Percentiles rank a stretch among this genome's conserved stretches.
These are phyloP conservation scores for Taphrina betulina DNA, from an alignment of 1,139 yeast species.

Conservation along the genomic window DNA sequence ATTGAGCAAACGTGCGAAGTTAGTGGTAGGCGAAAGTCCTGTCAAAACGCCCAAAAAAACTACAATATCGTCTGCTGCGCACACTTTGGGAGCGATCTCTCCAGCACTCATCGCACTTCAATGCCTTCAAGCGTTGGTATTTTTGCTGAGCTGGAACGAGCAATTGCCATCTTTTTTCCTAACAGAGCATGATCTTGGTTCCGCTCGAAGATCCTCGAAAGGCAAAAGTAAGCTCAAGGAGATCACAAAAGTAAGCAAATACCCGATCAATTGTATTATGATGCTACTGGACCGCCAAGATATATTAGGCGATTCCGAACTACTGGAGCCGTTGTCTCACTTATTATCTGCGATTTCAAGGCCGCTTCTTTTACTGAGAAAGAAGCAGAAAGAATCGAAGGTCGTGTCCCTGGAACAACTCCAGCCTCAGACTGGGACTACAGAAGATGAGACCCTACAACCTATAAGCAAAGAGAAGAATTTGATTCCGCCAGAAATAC, in stretches of 20 bases:
- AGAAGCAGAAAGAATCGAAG: slow-evolving; percentile 2
- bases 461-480: slow-evolving; percentile 30
- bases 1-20: slow-evolving; percentile 47
- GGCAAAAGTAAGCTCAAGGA: slow-evolving; percentile 47
- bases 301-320: slow-evolving; percentile 67
- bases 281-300: slow-evolving; percentile 61
- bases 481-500: slow-evolving; percentile 63
- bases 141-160: slow-evolving; percentile 64
- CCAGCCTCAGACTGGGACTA: slow-evolving; percentile 18
- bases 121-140: slow-evolving; percentile 71
- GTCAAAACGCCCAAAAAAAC: slow-evolving; percentile 35
- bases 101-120: slow-evolving; percentile 74
- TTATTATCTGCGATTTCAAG: slow-evolving; percentile 74
- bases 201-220: slow-evolving; percentile 49
- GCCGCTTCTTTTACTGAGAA: slow-evolving; percentile 51
- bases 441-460: too few species aligned
- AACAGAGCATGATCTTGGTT: slow-evolving; percentile 67
- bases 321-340: slow-evolving; percentile 74
- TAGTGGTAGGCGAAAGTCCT: slow-evolving; percentile 31
- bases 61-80: slow-evolving; percentile 50
- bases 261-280: slow-evolving; percentile 71
- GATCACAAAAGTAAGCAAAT: slow-evolving; percentile 51
- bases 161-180: slow-evolving; percentile 74
- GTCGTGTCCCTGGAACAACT: background rate
- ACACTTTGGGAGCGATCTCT: slow-evolving; percentile 46